Evolutionary conservation across 1,284 basidiomycete genomes (phyloP).

Genomic region (Athelia psychrophila): DNA sequence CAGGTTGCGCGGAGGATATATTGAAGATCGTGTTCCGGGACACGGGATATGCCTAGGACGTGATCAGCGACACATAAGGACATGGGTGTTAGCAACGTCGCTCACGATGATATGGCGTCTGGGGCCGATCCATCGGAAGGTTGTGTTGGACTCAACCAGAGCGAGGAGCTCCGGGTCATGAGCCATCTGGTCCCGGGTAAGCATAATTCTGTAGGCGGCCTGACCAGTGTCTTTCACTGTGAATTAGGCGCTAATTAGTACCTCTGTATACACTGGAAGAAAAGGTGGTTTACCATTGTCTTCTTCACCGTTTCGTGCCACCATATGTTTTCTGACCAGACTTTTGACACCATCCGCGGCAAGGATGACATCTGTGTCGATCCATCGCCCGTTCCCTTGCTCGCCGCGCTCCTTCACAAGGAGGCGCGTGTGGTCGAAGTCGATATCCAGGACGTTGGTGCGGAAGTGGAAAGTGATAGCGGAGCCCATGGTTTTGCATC

Average conservation of each 20-base stretch:
- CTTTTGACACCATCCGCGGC: conserved; percentile 12
- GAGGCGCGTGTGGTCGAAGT: conserved; percentile 10
- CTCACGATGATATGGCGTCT: conserved; percentile 17
- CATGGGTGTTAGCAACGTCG: no score
- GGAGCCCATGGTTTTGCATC: conserved; percentile 5
- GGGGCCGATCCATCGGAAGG: conserved; percentile 18
- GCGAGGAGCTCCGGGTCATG: conserved; percentile 16
- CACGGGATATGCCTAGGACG: conserved; percentile 14
- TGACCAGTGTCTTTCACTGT: conserved; percentile 16
- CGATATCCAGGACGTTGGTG: conserved; percentile 8
- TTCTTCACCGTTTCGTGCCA: conserved; percentile 9
- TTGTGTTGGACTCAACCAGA: conserved; percentile 11
- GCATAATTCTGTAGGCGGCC: conserved; percentile 20
- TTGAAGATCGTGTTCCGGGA: conserved; percentile 17
- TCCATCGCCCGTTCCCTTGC: conserved; percentile 3
- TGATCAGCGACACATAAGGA: not conserved
- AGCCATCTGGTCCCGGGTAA: conserved; percentile 14
- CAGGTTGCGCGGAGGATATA: conserved; percentile 18
- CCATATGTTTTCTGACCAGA: conserved; percentile 9
- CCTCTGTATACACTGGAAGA: not conserved
- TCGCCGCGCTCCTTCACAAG: conserved; percentile 8
- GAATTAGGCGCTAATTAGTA: not conserved
- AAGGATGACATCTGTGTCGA: conserved; percentile 9
- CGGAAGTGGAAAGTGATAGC: conserved; percentile 12
- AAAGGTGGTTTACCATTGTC: conserved; percentile 1